A percentile compares a stretch with the other conserved stretches of the same genome.
Evolutionary conservation across 176 grass and related monocot species (phyloP).

Genomic region (Puya raimondii): DNA sequence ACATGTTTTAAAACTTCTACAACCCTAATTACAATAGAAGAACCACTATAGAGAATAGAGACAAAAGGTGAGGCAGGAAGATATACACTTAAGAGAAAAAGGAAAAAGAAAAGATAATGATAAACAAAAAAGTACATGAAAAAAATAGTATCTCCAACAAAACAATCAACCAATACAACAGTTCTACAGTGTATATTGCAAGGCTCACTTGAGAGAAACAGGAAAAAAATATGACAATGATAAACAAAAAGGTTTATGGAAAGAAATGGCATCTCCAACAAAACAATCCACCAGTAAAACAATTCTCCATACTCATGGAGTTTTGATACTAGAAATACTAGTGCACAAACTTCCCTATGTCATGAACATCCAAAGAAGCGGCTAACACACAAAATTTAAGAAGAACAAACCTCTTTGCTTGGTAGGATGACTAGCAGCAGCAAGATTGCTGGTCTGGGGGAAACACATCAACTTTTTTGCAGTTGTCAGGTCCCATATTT

Average conservation of each 20-base stretch:
- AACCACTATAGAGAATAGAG: no score
- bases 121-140: no score
- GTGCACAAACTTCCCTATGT: background rate
- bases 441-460: slow-evolving; percentile 31
- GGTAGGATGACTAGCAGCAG: slow-evolving; percentile 26
- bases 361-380: background rate
- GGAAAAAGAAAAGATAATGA: no score
- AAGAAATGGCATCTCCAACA: background rate
- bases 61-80: no score
- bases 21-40: no score
- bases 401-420: slow-evolving; percentile 61
- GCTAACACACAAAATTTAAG: background rate
- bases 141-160: background rate
- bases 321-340: background rate
- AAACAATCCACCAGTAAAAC: background rate
- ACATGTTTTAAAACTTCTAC: no score
- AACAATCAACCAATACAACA: background rate
- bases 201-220: no score
- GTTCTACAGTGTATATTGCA: background rate
- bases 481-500: slow-evolving; percentile 74
- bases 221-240: no score
- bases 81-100: no score
- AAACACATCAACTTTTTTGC: slow-evolving; percentile 56
- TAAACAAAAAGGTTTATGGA: no score
- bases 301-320: background rate